Base-by-base conservation (phyloP, 2,329 filamentous ascomycete species). In the Verticillium nonalfalfae region DNA sequence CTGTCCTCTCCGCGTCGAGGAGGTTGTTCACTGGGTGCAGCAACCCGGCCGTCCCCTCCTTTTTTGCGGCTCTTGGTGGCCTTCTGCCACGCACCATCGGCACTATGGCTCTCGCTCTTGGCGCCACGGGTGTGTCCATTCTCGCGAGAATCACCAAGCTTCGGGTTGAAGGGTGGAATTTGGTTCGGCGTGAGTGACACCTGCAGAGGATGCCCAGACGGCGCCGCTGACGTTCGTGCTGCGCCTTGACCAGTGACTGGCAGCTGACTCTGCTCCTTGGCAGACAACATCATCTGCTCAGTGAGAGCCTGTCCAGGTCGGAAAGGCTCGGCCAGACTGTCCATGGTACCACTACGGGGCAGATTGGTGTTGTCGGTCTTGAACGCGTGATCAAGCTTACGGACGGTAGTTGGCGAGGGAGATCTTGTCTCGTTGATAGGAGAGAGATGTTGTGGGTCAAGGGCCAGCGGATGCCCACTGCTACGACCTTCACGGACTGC, bases 401-500 rank as follows among this genome's bases (percentile, higher is more conserved):
- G 80, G 60, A 77, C 76, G 13, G 82, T 78, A 3, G 81, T 89
- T 1, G 90, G 89, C 1, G 90, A 91, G 2, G 89, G 88, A 0
- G 87, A 89, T n/a, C 83, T 81, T 6, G 84, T 83, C 74, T 93
- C 90, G 60, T 89, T 89, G 0, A 93, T 90, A 0, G 90, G 90
- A 0, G 90, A 93, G 2, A 93, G 78, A 66, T 81, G 82, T 52
- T 80, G 78, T 58, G 78, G 69, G 9, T 84, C 82, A 9, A 61
- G 63, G 10, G 66, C 63, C 14, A 67, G 67, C 26, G 68, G 60
- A 9, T 76, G 72, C 4, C 72, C 69, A 59, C 75, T 72, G 11
- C 77, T 66, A 26, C 75, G 73, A 21, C 75, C 74, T 36, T 80
- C 78, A 3, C 78, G 75, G 45, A 81, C 79, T 1, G 83, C 83